Evolutionary conservation across 73 alveolate genomes (phyloP).

Genomic region (Uronychia binucleata): DNA sequence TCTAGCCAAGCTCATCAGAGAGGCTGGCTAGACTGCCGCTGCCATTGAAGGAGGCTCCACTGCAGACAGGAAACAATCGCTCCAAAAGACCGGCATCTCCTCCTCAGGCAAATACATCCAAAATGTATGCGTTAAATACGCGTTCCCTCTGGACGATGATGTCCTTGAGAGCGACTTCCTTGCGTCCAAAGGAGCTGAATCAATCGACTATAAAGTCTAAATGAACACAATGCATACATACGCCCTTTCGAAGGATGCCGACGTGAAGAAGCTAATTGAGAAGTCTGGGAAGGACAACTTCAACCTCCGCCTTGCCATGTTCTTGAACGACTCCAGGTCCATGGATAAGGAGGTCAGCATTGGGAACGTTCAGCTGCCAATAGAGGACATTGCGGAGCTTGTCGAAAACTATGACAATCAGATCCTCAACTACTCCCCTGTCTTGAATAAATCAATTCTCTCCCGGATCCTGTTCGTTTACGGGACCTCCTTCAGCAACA

Average conservation of each 20-base stretch:
- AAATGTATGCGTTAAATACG: slow-evolving; percentile 42
- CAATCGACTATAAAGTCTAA: slow-evolving; percentile 43
- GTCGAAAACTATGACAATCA: slow-evolving; percentile 17
- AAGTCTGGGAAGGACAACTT: background rate
- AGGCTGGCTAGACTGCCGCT: slow-evolving; percentile 8
- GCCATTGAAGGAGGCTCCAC: slow-evolving; percentile 14
- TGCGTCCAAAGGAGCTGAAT: slow-evolving; percentile 6
- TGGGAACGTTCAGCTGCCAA: slow-evolving; percentile 56
- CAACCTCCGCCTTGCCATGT: background rate
- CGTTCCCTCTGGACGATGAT: slow-evolving; percentile 65
- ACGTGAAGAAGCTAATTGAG: slow-evolving; percentile 9
- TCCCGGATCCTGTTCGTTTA: slow-evolving; percentile 45
- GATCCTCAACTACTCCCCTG: background rate
- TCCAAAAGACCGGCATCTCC: background rate
- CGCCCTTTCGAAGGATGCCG: slow-evolving; percentile 33
- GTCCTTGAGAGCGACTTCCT: slow-evolving; percentile 10
- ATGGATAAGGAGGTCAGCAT: slow-evolving; percentile 32
- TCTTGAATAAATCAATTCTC: slow-evolving; percentile 14
- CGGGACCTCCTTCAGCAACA: slow-evolving; percentile 45
- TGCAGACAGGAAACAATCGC: background rate
- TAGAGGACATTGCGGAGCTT: slow-evolving; percentile 44
- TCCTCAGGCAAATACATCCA: slow-evolving; percentile 26
- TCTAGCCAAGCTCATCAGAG: slow-evolving; percentile 47
- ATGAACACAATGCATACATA: slow-evolving; percentile 49
- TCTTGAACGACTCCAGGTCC: slow-evolving; percentile 5